Base-by-base conservation (phyloP, 2,329 filamentous ascomycete species). In the Venturia effusa region DNA sequence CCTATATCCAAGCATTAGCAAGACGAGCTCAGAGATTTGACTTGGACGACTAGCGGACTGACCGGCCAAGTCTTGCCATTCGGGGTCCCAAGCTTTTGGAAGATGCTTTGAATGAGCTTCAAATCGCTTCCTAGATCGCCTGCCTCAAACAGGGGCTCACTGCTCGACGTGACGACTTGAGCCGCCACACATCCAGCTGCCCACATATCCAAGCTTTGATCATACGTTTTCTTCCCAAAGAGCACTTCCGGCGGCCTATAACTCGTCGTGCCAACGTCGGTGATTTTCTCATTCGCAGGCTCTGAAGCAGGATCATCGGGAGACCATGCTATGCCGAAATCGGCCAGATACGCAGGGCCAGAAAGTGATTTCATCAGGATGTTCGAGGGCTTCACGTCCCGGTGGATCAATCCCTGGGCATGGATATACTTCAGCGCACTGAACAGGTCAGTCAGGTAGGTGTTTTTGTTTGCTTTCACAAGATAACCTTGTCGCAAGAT, bases 271-370 rank as follows among this genome's bases (percentile, higher is more conserved):
- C 94, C 94, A 32, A 99, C 89, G 73, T 99, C 95, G 8, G 94
- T 87, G 62, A 96, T 88, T 75, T 97, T 97, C 63, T 80, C 70
- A 63, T 84, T 73, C 10, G 79, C 71, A 1, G 84, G 79, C 72
- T 99, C 94, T 17, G 83, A 82, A 3, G 77, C 75, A 6, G 74
- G 67, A 27, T 79, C 75, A 13, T 80, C 74, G 2, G 88, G 83
- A 68, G 88, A 85, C 92, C 92, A 97, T 10, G 92, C 85, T 45
- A 94, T 95, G 61, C 94, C 93, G 76, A 99, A 97, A 74, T 99
- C 94, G 41, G 90, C 86, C 2, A 99, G 81, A 68, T 87, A 89
- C 3, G 89, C 90, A 4, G 90, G 88, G 0, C 89, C 89, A 6
- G 82, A 78, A 0, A 82, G 77, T 0, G 87, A 84, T 51, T 82